Base-by-base conservation (phyloP, 768 basidiomycete genomes). In the Boletellus emodensis region DNA sequence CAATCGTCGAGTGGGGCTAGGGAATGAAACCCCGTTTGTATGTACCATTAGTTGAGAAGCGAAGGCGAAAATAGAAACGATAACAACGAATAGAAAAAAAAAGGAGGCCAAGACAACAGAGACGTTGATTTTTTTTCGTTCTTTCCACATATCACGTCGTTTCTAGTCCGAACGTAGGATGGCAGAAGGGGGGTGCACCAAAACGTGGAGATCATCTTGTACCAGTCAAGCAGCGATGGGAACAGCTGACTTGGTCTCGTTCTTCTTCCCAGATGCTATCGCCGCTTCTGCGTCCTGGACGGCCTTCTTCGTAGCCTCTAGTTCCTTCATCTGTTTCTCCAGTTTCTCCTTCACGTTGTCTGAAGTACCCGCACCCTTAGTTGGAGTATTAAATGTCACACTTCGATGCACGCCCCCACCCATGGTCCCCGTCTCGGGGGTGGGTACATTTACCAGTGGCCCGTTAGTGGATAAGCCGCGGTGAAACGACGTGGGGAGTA, bases 401-500 rank as follows among this genome's bases (percentile, higher is more conserved):
- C 83, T 89, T 62, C 76, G 79, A 64, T 90, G 78, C 17, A 76
- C 83, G 59, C 87, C 88, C 14, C 72, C 79, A 20, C 80, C 77
- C 69, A 87, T 85, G 17, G 82, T 77, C 17, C 85, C 87, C 2
- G 84, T 71, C 66, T 82, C 84, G 7, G 86, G 85, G 1, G 75
- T 76, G 6, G 73, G 64, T 1, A 88, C 80, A 46, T 62, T 85
- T 36, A 86, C 82, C 55, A 87, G 57, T 7, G 85, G 83, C 0
- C 80, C 78, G 24, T 70, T 75, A 4, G 78, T 73, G 14, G 81
- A 76, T 24, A 92, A 67, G 0, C 90, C 89, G 18, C 88, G 84
- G 62, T 92, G 87, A 77, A 93, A 93, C 12, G 83, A 73, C 3
- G 82, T 75, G 3, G 90, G 90, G 8, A 91, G 75, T 20, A 88